Evolutionary conservation across 2,329 filamentous ascomycete species (phyloP).

Genomic region (Sclerotinia glacialis): DNA sequence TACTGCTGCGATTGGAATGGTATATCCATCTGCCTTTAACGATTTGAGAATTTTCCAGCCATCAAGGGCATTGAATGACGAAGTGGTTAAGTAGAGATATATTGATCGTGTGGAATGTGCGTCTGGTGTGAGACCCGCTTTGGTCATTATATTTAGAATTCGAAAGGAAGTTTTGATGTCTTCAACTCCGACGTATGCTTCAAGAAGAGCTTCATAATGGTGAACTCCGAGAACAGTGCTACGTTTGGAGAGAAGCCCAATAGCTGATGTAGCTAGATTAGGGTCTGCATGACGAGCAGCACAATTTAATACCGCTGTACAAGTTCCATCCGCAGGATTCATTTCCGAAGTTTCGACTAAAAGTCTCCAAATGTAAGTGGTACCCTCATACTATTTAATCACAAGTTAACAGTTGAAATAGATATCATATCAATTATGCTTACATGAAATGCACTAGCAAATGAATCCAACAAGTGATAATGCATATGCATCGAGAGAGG

Average conservation of each 20-base stretch:
- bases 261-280: constrained; percentile 66
- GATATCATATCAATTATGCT: constrained; percentile 36
- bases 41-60: constrained; percentile 57
- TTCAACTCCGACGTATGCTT: constrained; percentile 60
- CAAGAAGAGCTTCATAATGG: constrained; percentile 78
- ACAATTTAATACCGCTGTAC: constrained; percentile 67
- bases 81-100: constrained; percentile 52
- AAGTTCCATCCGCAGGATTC: constrained; percentile 62
- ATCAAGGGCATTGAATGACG: constrained; percentile 45
- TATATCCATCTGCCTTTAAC: constrained; percentile 49
- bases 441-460: constrained; percentile 62
- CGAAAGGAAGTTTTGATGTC: constrained; percentile 66
- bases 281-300: constrained; percentile 68
- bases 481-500: constrained; percentile 48
- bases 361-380: constrained; percentile 68
- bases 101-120: constrained; percentile 62
- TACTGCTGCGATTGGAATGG: constrained; percentile 50
- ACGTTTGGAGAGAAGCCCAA: constrained; percentile 61
- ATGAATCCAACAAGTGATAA: constrained; percentile 72
- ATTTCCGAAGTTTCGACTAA: constrained; percentile 59
- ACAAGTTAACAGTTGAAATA: constrained; percentile 4
- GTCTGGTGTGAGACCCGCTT: constrained; percentile 57
- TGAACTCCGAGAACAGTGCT: constrained; percentile 57
- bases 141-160: constrained; percentile 70
- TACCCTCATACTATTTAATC: constrained; percentile 55